phyloP scores from a whole-genome alignment of 129 eudicot species.

The Helianthus tuberosus region DNA sequence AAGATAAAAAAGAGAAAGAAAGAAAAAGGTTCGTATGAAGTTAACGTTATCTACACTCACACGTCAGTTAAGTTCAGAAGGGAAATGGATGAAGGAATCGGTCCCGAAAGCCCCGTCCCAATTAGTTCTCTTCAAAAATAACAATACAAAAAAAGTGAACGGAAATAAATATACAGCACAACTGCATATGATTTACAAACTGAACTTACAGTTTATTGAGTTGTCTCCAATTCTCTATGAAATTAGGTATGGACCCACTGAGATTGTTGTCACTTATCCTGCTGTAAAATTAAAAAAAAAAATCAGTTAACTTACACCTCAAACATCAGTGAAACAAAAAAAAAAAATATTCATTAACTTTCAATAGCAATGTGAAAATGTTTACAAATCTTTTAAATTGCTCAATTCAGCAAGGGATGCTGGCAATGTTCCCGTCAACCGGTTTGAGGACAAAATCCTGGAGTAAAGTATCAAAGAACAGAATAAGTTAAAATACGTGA shows the following conservation, averaged over 20 bases:
- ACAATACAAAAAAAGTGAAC: not conserved
- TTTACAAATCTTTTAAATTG: conserved; percentile 70
- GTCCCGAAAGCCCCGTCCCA: conserved; percentile 79
- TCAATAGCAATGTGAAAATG: not conserved
- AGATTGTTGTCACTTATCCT: conserved; percentile 78
- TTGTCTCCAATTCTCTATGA: conserved; percentile 66
- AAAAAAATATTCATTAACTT: not conserved
- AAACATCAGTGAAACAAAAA: not conserved
- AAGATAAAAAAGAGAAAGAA: not conserved
- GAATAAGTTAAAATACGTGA: not conserved
- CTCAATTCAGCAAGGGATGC: conserved; percentile 45
- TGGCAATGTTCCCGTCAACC: conserved; percentile 58
- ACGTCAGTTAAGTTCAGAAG: conserved; percentile 46
- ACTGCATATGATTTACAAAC: conserved; percentile 7
- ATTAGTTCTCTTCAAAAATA: conserved; percentile 65
- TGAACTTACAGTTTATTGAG: conserved; percentile 66
- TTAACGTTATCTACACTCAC: conserved; percentile 43
- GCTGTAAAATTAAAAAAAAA: conserved; percentile 44
- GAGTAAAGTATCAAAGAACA: conserved; percentile 4
- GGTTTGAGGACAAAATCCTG: conserved; percentile 74
- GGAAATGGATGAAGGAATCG: conserved; percentile 71
- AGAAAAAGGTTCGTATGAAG: not conserved
- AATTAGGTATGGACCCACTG: conserved; percentile 67
- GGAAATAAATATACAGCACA: conserved; percentile 10
- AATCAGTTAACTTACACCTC: conserved; percentile 13